Percentiles rank a stretch among this genome's conserved stretches.
Conservation (phyloP, 176 grass and related monocot genomes). For the Areca catechu region DNA sequence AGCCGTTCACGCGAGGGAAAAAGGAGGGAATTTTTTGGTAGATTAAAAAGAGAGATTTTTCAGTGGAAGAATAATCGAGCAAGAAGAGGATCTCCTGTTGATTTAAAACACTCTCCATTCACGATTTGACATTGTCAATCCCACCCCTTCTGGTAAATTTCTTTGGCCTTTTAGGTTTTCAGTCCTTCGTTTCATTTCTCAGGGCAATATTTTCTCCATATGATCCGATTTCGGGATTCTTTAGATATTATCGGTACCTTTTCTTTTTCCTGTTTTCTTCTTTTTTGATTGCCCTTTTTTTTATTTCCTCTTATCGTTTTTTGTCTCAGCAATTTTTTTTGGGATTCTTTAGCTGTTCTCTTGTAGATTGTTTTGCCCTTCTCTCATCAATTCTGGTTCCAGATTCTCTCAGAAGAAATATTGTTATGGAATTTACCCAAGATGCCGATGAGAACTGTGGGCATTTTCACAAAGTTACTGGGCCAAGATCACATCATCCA, state of each 20-base stretch:
- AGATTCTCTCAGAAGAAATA: neutral
- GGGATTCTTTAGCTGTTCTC: too few relatives aligned
- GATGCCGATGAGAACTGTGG: slow-evolving; percentile 5
- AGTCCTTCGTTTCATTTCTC: too few relatives aligned
- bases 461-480: too few relatives aligned
- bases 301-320: too few relatives aligned
- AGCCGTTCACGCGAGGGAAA: neutral
- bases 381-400: too few relatives aligned
- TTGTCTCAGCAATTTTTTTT: too few relatives aligned
- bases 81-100: neutral
- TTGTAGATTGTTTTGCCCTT: too few relatives aligned
- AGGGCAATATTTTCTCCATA: too few relatives aligned
- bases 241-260: too few relatives aligned
- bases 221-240: too few relatives aligned
- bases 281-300: neutral
- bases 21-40: neutral
- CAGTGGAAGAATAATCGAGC: neutral
- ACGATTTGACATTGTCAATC: neutral
- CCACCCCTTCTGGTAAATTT: neutral
- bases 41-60: neutral
- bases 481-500: neutral
- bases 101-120: neutral
- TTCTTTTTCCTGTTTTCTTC: neutral
- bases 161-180: too few relatives aligned
- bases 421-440: neutral